A percentile compares a stretch with the other conserved stretches of the same genome.
Evolutionary conservation across 805 yeast genomes (phyloP).

Genomic region (Ogataea thermomethanolica): DNA sequence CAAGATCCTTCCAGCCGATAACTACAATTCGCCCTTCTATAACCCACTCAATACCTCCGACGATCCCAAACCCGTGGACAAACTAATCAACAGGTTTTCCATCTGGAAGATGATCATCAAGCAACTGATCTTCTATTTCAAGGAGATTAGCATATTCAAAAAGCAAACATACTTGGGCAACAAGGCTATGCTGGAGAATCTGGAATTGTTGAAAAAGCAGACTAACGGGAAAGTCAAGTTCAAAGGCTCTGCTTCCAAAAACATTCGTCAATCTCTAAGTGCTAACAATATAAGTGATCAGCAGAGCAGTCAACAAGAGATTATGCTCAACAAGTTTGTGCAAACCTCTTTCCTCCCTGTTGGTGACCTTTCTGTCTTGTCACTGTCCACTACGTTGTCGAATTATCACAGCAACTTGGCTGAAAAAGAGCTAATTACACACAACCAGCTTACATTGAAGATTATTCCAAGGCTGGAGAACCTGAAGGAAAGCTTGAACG

Average conservation of each 20-base stretch:
- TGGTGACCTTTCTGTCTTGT: slow-evolving; percentile 36
- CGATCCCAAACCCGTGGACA: slow-evolving; percentile 43
- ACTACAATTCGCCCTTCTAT: slow-evolving; percentile 35
- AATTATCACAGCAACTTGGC: slow-evolving; percentile 31
- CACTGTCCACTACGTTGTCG: slow-evolving; percentile 31
- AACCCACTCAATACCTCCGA: slow-evolving; percentile 29
- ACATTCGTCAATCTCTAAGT: slow-evolving; percentile 23
- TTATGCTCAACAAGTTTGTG: slow-evolving; percentile 40
- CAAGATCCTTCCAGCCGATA: slow-evolving; percentile 30
- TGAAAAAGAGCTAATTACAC: slow-evolving; percentile 48
- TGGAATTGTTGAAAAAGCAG: slow-evolving; percentile 29
- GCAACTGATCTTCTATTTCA: slow-evolving; percentile 49
- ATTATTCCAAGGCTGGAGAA: slow-evolving; percentile 55
- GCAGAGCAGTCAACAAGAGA: slow-evolving; percentile 13
- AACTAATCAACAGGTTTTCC: slow-evolving; percentile 49
- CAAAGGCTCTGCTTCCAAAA: slow-evolving; percentile 21
- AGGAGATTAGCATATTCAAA: slow-evolving; percentile 48
- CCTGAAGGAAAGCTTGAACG: slow-evolving; percentile 49
- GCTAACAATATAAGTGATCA: slow-evolving; percentile 23
- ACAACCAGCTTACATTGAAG: slow-evolving; percentile 46
- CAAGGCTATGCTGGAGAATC: slow-evolving; percentile 49
- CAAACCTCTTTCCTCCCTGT: slow-evolving; percentile 44
- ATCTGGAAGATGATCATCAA: slow-evolving; percentile 57
- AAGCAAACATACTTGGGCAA: slow-evolving; percentile 44
- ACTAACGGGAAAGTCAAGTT: slow-evolving; percentile 30